Evolutionary conservation across 495 filamentous ascomycete species (phyloP).

Genomic region (Neurospora cerealis): DNA sequence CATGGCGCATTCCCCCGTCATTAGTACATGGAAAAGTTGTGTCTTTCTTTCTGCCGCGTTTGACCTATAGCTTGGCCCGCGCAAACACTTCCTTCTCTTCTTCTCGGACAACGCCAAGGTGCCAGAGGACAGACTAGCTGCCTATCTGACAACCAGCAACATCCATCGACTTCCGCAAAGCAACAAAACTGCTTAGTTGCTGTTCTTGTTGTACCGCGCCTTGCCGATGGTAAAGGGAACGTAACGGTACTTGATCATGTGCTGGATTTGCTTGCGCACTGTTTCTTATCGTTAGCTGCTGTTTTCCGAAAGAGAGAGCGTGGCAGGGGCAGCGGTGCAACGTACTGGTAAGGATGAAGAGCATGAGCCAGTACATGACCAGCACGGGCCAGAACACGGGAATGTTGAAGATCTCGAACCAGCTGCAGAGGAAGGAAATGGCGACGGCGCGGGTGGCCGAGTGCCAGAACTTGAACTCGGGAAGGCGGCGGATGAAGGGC

Average conservation of each 20-base stretch:
- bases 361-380: constrained; percentile 96
- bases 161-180: not conserved
- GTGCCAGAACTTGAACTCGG: constrained; percentile 99
- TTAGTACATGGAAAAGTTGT: not conserved
- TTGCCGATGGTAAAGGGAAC: constrained; percentile 94
- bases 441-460: constrained; percentile 77
- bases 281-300: constrained; percentile 17
- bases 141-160: not conserved
- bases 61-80: too few species aligned
- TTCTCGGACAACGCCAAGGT: not conserved
- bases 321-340: constrained; percentile 7
- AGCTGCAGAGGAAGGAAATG: constrained; percentile 80
- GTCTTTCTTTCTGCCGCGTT: not conserved
- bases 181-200: constrained; percentile 18
- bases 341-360: constrained; percentile 90
- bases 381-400: constrained; percentile 98
- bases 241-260: constrained; percentile 99
- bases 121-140: not conserved
- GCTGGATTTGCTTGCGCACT: constrained; percentile 98
- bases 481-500: constrained; percentile 88
- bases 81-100: not conserved
- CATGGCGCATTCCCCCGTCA: not conserved
- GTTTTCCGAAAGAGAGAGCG: not conserved
- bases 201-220: constrained; percentile 60
- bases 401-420: constrained; percentile 89